Base-by-base conservation (phyloP, 805 yeast genomes). In the Candida coquimbonensis region DNA sequence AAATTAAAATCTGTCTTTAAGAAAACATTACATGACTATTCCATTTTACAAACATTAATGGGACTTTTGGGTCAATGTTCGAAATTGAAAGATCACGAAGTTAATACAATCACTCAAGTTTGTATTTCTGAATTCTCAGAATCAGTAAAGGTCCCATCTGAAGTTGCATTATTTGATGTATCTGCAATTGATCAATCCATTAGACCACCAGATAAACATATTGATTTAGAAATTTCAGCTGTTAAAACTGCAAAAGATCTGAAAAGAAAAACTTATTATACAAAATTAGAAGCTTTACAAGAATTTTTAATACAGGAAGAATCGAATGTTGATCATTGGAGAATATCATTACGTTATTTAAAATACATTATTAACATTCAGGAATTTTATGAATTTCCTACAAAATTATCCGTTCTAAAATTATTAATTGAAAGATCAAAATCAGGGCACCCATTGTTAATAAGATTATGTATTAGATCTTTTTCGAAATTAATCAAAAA, bases 361-460 rank as follows among this genome's bases (percentile, higher is more conserved):
- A 72, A 73, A 8, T 61, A 81, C 24, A 62, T 83, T 39, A 66
- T 74, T 0, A 69, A 70, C 31, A 57, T 83, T 9, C 87, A 83
- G 54, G 65, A 72, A 1, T 77, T 73, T 49, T 60, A 72, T 33
- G 87, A 81, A 50, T 63, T 74, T 9, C 63, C 69, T 4, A 61
- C 74, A 0, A 67, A 69, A 42, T 56, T 62, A 4, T 67, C 66
- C 1, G 67, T 74, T 1, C 53, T 81, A 11, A 61, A 61, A 32
- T 54, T 74, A 3, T 63, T 85, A 31, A 68, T 75, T 9, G 63
- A 67, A 2, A 68, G 70, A 32, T 73, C 84, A 1, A 63, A 70
- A 13, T 72, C 75, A n/a, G 77, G 77, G 21, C 95, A 87, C 60
- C 96, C 96, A 0, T 64, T 73, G 2, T 64, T 87, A 39, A 69